These are phyloP conservation scores for Xylona heveae DNA, from an alignment of 495 filamentous ascomycete species.

Conservation along the genomic window DNA sequence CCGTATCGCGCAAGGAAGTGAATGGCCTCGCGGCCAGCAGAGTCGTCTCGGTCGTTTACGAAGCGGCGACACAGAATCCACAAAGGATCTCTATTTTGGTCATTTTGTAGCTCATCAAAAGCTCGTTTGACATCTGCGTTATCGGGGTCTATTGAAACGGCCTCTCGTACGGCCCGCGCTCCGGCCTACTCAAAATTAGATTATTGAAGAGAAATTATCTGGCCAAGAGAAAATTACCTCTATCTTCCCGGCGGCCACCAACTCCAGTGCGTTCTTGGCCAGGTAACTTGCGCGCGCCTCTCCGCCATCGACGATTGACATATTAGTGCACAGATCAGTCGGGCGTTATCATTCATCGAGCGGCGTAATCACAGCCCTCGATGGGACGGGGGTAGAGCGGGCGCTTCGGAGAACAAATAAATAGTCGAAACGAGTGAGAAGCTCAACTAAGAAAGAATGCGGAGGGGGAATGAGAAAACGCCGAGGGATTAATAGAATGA, in stretches of 20 bases:
- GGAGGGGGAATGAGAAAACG: too few species aligned
- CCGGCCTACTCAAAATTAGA: slow-evolving; percentile 21
- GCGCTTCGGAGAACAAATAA: too few species aligned
- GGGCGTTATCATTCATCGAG: too few species aligned
- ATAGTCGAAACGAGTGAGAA: too few species aligned
- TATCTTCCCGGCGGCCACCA: slow-evolving; percentile 3
- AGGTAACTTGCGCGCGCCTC: slow-evolving; percentile 3
- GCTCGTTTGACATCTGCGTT: slow-evolving; percentile 29
- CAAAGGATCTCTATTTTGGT: slow-evolving; percentile 25
- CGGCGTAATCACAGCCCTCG: too few species aligned
- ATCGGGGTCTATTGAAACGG: slow-evolving; percentile 35
- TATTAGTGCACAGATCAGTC: too few species aligned
- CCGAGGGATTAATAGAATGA: too few species aligned
- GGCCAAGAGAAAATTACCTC: slow-evolving; percentile 5
- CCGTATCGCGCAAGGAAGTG: slow-evolving; percentile 30
- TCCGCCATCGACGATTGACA: too few species aligned
- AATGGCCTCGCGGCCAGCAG: slow-evolving; percentile 33
- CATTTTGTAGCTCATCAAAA: slow-evolving; percentile 26
- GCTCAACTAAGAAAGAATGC: too few species aligned
- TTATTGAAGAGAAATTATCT: slow-evolving; percentile 3
- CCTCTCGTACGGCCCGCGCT: slow-evolving; percentile 37
- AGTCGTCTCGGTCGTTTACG: slow-evolving; percentile 25
- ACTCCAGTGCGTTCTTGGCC: slow-evolving; percentile 4
- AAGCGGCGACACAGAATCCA: slow-evolving; percentile 32
- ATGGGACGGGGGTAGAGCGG: too few species aligned